Base-by-base conservation (phyloP, 2,329 filamentous ascomycete genomes). In the Lojkania enalia region DNA sequence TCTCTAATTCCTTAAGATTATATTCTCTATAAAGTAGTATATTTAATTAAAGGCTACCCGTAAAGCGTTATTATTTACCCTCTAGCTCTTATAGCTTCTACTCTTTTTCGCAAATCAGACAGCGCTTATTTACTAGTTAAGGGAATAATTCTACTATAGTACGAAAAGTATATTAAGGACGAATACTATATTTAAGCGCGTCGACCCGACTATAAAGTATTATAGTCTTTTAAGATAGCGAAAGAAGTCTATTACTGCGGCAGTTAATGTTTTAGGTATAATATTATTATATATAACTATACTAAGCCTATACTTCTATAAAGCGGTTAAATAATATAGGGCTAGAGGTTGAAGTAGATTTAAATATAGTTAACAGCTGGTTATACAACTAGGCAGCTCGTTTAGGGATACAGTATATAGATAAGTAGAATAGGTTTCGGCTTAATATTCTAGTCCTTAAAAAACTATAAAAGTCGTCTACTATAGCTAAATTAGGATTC, bases 361-460 rank as follows among this genome's bases (percentile, higher is more conserved):
- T 36, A 36, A 42, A 42, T 25, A 36, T 42, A 42, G 39, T 42
- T 20, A 42, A 42, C 18, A 42, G 31, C 32, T 35, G 19, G 21
- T 42, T 42, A 29, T 35, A 29, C 21, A 42, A 42, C 39, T 42
- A 18, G 32, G 25, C 29, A 42, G 39, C 39, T 35, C 16, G 21
- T 20, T 42, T 20, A 42, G 32, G 21, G 25, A 42, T 42, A 29
- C n/a, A 36, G 32, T 42, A 42, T 19, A 21, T 14, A 35, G 32
- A 42, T 42, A 20, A 35, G 21, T 42, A 13, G 21, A 35, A 42
- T 42, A 42, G 30, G 19, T 42, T 42, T 19, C 4, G 14, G 39
- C 31, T 42, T 42, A 19, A 42, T 21, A 32, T 41, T 35, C 19
- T 42, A 42, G 39, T 42, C 39, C 25, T 42, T 42, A 19, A 42